A percentile compares a stretch with the other conserved stretches of the same genome.
phyloP scores from a whole-genome alignment of 352 stramenopile species.

The Phytophthora brassicae region DNA sequence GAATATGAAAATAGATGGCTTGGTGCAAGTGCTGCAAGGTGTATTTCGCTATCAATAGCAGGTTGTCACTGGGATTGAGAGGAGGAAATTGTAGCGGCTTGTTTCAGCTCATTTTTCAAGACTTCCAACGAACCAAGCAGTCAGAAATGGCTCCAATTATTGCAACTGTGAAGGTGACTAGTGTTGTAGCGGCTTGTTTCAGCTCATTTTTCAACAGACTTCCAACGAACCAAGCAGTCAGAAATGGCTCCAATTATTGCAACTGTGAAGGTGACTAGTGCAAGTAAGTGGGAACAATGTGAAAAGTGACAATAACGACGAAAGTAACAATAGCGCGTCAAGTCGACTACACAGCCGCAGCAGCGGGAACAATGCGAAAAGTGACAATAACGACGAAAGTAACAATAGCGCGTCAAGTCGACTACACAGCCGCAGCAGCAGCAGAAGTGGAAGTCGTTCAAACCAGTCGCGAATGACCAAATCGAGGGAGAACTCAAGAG shows the following conservation, averaged over 20 bases:
- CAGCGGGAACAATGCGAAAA: slow-evolving; percentile 29
- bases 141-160: slow-evolving; percentile 23
- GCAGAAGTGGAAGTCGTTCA: slow-evolving; percentile 19
- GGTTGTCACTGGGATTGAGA: neutral
- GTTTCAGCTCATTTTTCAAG: slow-evolving; percentile 2
- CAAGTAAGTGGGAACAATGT: no score
- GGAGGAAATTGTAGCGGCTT: neutral
- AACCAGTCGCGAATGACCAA: slow-evolving; percentile 9
- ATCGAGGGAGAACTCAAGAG: slow-evolving; percentile 17
- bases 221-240: neutral
- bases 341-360: slow-evolving; percentile 8
- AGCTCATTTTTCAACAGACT: slow-evolving; percentile 8
- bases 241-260: slow-evolving; percentile 25
- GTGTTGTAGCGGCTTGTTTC: neutral
- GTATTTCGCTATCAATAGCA: slow-evolving; percentile 23
- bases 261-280: slow-evolving; percentile 2
- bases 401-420: slow-evolving; percentile 10
- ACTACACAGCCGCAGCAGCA: slow-evolving; percentile 3
- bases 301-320: slow-evolving; percentile 13
- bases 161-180: slow-evolving; percentile 3
- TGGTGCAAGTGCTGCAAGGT: slow-evolving; percentile 7
- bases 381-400: slow-evolving; percentile 14
- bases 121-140: neutral
- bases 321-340: neutral
- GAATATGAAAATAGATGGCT: slow-evolving; percentile 29